Conservation (phyloP, 116 monocot genomes). For the Zostera marina region DNA sequence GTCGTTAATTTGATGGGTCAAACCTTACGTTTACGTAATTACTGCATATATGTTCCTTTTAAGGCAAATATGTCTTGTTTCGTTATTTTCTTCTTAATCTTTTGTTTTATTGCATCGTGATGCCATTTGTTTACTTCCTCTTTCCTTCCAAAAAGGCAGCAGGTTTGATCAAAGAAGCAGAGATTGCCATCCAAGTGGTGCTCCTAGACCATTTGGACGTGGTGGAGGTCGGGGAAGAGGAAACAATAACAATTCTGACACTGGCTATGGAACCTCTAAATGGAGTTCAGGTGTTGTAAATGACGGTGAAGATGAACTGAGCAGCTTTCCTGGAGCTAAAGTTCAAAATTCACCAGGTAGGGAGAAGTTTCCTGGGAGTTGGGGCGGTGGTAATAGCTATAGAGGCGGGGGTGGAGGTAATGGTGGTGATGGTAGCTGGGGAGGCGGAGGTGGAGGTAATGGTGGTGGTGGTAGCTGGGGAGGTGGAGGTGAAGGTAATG, state of each 20-base stretch:
- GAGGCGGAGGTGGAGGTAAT: background rate
- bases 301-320: conserved; percentile 32
- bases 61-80: background rate
- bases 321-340: conserved; percentile 62
- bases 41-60: background rate
- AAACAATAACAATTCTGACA: conserved; percentile 17
- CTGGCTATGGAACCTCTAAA: conserved; percentile 25
- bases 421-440: conserved; percentile 5
- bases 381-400: conserved; percentile 26
- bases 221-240: conserved; percentile 56
- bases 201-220: conserved; percentile 30
- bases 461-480: conserved; percentile 5
- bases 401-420: conserved; percentile 9
- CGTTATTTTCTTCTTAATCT: background rate
- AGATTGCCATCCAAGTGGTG: conserved; percentile 48
- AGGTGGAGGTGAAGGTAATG: conserved; percentile 4
- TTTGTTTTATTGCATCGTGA: background rate
- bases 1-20: too few species aligned
- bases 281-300: conserved; percentile 29
- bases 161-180: conserved; percentile 35
- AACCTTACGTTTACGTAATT: too few species aligned
- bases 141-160: conserved; percentile 28
- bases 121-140: background rate
- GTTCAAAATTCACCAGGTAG: conserved; percentile 48
- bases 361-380: conserved; percentile 46